Conservation (phyloP, 805 yeast species). For the Candida ascalaphidarum region DNA sequence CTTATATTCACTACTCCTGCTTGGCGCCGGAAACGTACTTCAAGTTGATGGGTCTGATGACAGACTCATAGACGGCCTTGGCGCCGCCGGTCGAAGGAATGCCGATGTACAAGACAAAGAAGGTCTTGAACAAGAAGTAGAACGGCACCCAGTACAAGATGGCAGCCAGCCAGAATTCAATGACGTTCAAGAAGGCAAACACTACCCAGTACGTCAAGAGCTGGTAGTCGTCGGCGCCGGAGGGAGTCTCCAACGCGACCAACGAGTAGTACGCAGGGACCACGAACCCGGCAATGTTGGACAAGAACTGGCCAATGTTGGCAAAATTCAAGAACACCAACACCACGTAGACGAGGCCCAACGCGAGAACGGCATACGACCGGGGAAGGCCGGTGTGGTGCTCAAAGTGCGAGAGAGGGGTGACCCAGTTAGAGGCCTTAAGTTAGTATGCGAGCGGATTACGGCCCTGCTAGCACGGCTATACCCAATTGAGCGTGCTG, state of each 20-base stretch:
- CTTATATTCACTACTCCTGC: no score
- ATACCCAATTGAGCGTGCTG: no score
- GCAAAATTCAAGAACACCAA: constrained; percentile 84
- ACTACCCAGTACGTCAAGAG: constrained; percentile 97
- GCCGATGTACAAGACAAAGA: constrained; percentile 79
- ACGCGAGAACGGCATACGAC: constrained; percentile 72
- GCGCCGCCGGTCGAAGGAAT: constrained; percentile 90
- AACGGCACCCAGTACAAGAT: constrained; percentile 94
- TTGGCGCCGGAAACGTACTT: constrained; percentile 22
- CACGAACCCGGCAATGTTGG: constrained; percentile 86
- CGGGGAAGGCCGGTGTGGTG: constrained; percentile 56
- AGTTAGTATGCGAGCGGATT: no score
- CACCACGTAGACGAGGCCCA: constrained; percentile 58
- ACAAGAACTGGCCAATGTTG: constrained; percentile 88
- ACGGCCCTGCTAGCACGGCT: no score
- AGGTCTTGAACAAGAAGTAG: constrained; percentile 88
- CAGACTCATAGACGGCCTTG: constrained; percentile 48
- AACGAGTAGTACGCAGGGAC: constrained; percentile 87
- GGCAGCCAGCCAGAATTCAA: constrained; percentile 94
- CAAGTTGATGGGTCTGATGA: constrained; percentile 61
- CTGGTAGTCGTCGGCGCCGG: constrained; percentile 72
- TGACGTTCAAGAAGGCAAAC: constrained; percentile 82
- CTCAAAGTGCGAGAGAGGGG: constrained; percentile 33
- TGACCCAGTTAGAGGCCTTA: no score
- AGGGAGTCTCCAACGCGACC: constrained; percentile 67